phyloP scores from a whole-genome alignment of 192 early-diverging fungal species.

The Umbelopsis sp. region DNA sequence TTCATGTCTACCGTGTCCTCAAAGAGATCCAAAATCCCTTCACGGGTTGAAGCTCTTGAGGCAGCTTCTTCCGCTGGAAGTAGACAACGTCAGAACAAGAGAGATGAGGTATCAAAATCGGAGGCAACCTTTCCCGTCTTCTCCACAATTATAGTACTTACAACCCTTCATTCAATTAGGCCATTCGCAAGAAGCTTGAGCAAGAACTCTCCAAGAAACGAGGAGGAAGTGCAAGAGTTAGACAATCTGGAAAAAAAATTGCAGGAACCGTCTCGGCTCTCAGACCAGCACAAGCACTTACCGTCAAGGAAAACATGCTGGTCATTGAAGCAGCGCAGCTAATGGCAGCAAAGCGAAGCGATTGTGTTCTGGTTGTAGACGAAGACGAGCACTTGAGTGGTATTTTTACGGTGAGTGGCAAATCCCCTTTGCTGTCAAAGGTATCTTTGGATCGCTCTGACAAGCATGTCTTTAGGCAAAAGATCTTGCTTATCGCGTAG shows the following conservation, averaged over 20 bases:
- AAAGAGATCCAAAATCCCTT: slow-evolving; percentile 12
- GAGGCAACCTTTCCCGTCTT: not conserved
- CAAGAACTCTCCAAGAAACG: slow-evolving; percentile 69
- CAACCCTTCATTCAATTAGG: not conserved
- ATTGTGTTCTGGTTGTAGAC: slow-evolving; percentile 95
- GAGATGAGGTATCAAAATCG: not conserved
- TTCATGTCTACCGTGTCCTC: slow-evolving; percentile 7
- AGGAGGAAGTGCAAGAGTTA: slow-evolving; percentile 19
- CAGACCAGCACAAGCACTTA: slow-evolving; percentile 83
- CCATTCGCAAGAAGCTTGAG: slow-evolving; percentile 76
- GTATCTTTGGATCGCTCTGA: not conserved
- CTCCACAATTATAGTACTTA: not conserved
- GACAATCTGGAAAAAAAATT: slow-evolving; percentile 41
- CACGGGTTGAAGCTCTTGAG: not conserved
- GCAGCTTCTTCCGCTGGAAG: not conserved
- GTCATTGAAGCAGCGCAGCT: slow-evolving; percentile 86
- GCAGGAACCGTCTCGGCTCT: slow-evolving; percentile 91
- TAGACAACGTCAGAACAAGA: slow-evolving; percentile 18
- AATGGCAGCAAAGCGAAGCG: slow-evolving; percentile 97
- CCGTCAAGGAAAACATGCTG: slow-evolving; percentile 74
- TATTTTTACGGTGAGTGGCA: slow-evolving; percentile 74
- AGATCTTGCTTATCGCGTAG: slow-evolving; percentile 94
- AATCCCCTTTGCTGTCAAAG: too few species aligned
- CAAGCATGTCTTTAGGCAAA: slow-evolving; percentile 61
- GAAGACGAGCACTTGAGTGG: slow-evolving; percentile 88